phyloP scores from a whole-genome alignment of 306 rosid species.

The Luffa aegyptiaca region DNA sequence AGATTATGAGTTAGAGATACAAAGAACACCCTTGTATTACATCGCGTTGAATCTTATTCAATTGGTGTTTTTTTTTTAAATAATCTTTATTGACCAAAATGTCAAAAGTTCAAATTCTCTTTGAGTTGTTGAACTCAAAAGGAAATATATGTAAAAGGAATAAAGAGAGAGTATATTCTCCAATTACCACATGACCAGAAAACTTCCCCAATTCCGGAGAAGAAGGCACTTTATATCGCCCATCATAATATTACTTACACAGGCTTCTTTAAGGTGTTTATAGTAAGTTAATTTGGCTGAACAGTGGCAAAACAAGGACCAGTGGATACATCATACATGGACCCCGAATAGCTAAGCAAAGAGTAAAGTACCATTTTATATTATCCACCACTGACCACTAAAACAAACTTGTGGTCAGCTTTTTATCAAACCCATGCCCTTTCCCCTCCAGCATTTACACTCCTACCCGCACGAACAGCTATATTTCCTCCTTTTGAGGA shows the following conservation, averaged over 20 bases:
- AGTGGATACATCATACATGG: background rate
- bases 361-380: background rate
- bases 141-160: background rate
- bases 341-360: background rate
- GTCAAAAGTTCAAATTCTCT: too few relatives aligned
- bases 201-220: background rate
- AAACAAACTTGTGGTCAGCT: background rate
- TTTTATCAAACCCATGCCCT: background rate
- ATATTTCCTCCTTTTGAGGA: background rate
- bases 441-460: background rate
- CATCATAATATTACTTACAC: background rate
- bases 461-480: constrained; percentile 2
- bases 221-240: background rate
- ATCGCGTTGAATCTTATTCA: too few relatives aligned
- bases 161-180: background rate
- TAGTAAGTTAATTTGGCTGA: background rate
- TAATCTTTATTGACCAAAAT: too few relatives aligned
- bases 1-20: background rate
- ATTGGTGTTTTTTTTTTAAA: too few relatives aligned
- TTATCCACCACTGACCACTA: background rate
- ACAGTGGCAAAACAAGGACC: background rate
- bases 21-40: background rate
- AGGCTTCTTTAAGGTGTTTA: constrained; percentile 3
- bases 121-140: too few relatives aligned
- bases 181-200: background rate